Conservation (phyloP, 2,329 filamentous ascomycete genomes). For the Monosporascus sp. region DNA sequence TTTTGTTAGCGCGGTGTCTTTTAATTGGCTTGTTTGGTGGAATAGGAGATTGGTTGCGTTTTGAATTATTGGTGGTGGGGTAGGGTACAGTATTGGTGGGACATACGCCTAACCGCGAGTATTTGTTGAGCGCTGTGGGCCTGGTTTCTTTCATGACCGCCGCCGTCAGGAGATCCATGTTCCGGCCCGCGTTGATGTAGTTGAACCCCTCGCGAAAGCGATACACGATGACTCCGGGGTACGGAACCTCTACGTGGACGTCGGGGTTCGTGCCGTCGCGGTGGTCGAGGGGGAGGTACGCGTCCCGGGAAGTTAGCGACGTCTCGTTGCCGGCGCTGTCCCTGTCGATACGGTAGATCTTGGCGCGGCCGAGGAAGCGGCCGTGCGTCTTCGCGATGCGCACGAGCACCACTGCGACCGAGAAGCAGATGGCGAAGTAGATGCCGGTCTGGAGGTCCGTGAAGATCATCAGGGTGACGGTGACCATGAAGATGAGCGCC, state of each 20-base stretch:
- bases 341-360: slow-evolving; percentile 51
- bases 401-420: slow-evolving; percentile 67
- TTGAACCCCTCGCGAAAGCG: slow-evolving; percentile 51
- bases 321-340: slow-evolving; percentile 4
- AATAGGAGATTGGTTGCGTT: neutral
- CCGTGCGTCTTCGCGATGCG: slow-evolving; percentile 74
- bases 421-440: slow-evolving; percentile 71
- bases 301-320: slow-evolving; percentile 26
- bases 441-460: slow-evolving; percentile 78
- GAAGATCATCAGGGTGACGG: slow-evolving; percentile 79
- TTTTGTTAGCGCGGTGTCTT: no score
- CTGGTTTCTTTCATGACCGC: slow-evolving; percentile 40
- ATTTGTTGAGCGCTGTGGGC: slow-evolving; percentile 35
- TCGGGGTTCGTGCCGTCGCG: slow-evolving; percentile 46
- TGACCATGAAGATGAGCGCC: slow-evolving; percentile 77
- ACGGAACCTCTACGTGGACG: slow-evolving; percentile 38
- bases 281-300: slow-evolving; percentile 43
- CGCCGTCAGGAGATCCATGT: slow-evolving; percentile 44
- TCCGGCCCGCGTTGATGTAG: slow-evolving; percentile 47
- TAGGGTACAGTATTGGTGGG: slow-evolving; percentile 1
- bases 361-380: slow-evolving; percentile 71
- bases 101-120: slow-evolving; percentile 43
- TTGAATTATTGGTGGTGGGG: slow-evolving; percentile 11
- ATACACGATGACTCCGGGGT: slow-evolving; percentile 51
- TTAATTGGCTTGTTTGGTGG: neutral